Conservation (phyloP, 2,329 filamentous ascomycete genomes). For the Hypomyces perniciosus region DNA sequence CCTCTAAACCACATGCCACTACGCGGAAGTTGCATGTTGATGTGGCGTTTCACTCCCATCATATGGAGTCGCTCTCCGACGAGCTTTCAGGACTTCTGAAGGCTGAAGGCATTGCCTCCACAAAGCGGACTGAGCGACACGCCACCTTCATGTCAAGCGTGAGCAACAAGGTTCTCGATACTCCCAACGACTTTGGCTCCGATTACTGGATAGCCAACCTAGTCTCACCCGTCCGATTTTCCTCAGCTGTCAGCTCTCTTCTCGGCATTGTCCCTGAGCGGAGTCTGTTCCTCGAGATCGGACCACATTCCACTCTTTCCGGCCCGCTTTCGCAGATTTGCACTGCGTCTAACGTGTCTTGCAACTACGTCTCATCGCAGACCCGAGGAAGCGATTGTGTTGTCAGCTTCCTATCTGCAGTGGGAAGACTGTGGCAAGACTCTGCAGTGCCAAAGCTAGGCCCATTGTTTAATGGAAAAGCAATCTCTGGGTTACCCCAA, state of each 20-base stretch:
- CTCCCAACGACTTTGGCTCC: neutral
- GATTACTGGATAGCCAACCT: constrained; percentile 24
- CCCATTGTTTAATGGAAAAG: constrained; percentile 2
- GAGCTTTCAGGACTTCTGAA: neutral
- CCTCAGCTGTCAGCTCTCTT: constrained; percentile 5
- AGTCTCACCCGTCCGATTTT: constrained; percentile 19
- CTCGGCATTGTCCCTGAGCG: neutral
- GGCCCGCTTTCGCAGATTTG: constrained; percentile 16
- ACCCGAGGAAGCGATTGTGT: neutral
- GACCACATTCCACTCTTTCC: constrained; percentile 17
- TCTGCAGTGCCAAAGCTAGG: neutral
- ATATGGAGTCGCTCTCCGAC: constrained; percentile 22
- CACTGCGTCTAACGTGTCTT: neutral
- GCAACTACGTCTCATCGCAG: constrained; percentile 4
- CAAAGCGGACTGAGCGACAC: neutral
- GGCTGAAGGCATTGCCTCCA: neutral
- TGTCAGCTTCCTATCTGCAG: neutral
- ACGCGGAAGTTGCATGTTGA: constrained; percentile 14
- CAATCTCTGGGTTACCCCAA: neutral
- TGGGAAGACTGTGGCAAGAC: constrained; percentile 3
- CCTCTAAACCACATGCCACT: constrained; percentile 11
- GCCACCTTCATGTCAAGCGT: constrained; percentile 5
- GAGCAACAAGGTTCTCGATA: neutral
- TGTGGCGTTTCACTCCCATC: constrained; percentile 25
- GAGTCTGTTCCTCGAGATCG: constrained; percentile 18